Conservation (phyloP, 2,329 filamentous ascomycete species). For the Colletotrichum horii region DNA sequence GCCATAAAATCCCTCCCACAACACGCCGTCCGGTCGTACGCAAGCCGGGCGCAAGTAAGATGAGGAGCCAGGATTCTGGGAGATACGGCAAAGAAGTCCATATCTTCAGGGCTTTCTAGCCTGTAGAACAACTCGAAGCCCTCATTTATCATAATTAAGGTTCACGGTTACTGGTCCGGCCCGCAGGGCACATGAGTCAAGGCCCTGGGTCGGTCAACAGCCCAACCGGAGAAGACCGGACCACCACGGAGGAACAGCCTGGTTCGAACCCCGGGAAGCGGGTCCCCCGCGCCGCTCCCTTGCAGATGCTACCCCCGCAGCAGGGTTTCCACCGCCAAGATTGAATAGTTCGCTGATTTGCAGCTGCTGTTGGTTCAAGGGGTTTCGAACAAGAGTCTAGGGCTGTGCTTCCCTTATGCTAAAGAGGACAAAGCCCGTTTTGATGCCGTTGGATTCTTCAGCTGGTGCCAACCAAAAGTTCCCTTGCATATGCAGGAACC, state of each 20-base stretch:
- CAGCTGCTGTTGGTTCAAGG: not conserved
- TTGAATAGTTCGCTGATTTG: not conserved
- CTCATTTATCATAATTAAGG: not conserved
- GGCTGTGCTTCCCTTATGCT: not conserved
- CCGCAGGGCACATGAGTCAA: conserved; percentile 9
- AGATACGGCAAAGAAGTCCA: not conserved
- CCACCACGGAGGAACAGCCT: not conserved
- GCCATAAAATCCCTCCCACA: not conserved
- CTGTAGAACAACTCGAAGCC: not conserved
- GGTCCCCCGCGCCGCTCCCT: not conserved
- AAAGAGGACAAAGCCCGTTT: not conserved
- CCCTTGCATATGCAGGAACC: not conserved
- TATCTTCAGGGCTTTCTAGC: not conserved
- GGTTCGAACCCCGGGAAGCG: not conserved
- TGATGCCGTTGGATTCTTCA: not conserved
- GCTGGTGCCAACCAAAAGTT: not conserved
- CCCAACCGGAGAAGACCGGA: not conserved
- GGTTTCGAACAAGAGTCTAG: not conserved
- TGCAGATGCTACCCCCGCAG: not conserved
- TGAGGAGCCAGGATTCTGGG: not conserved
- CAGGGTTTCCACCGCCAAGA: not conserved
- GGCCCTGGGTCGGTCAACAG: not conserved
- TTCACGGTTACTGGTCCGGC: not conserved
- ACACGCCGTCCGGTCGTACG: not conserved
- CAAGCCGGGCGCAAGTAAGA: not conserved